Evolutionary conservation across 2,329 filamentous ascomycete genomes (phyloP).

Genomic region (Exophiala oligosperma): DNA sequence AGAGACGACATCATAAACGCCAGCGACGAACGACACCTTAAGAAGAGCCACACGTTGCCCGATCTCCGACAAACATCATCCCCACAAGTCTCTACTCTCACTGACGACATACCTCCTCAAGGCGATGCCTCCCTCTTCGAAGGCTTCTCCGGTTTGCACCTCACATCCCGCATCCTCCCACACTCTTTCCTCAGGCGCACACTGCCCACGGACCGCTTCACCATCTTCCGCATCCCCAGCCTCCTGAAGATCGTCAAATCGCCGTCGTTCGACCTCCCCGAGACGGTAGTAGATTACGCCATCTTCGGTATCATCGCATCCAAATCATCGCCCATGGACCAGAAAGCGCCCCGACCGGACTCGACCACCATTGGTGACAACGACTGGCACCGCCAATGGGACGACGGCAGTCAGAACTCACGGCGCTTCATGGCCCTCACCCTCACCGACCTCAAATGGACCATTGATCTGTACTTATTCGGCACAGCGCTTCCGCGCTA

Average conservation of each 20-base stretch:
- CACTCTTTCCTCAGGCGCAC: slow-evolving; percentile 78
- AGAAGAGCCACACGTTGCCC: slow-evolving; percentile 20
- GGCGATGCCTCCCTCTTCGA: slow-evolving; percentile 70
- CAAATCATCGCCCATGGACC: slow-evolving; percentile 76
- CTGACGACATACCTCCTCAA: not conserved
- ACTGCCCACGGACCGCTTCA: slow-evolving; percentile 73
- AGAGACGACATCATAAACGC: slow-evolving; percentile 59
- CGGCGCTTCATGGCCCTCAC: slow-evolving; percentile 93
- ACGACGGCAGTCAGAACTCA: slow-evolving; percentile 56
- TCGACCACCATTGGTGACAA: slow-evolving; percentile 41
- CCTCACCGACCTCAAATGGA: slow-evolving; percentile 84
- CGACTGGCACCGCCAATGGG: slow-evolving; percentile 45
- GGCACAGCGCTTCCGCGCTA: slow-evolving; percentile 86
- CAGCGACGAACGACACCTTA: slow-evolving; percentile 31
- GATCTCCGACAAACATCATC: slow-evolving; percentile 7
- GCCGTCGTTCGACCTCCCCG: slow-evolving; percentile 76
- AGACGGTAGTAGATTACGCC: slow-evolving; percentile 84
- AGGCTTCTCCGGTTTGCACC: slow-evolving; percentile 79
- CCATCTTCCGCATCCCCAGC: slow-evolving; percentile 67
- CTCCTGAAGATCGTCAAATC: slow-evolving; percentile 78
- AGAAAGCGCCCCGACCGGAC: slow-evolving; percentile 43
- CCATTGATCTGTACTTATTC: slow-evolving; percentile 90
- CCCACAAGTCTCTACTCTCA: not conserved
- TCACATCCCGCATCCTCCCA: slow-evolving; percentile 79
- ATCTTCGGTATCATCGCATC: slow-evolving; percentile 83